These are phyloP conservation scores for Rhodotorula sp. DNA, from an alignment of 1,284 basidiomycete species.

Conservation along the genomic window DNA sequence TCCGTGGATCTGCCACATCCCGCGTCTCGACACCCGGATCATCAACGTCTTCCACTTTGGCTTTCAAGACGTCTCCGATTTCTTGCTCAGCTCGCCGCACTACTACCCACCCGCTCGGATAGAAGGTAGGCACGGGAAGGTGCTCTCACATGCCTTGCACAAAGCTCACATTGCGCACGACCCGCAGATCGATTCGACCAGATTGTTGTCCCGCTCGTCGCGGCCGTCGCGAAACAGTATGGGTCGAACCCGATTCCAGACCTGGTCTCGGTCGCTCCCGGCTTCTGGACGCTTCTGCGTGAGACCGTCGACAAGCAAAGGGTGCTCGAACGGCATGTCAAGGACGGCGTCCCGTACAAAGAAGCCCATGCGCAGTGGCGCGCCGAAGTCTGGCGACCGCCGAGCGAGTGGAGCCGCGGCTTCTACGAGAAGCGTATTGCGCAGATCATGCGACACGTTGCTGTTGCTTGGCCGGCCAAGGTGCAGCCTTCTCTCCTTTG, in stretches of 20 bases:
- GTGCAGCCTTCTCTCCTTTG: slow-evolving; percentile 25
- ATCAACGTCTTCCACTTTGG: slow-evolving; percentile 37
- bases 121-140: slow-evolving; percentile 14
- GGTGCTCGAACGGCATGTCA: background rate
- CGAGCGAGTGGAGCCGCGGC: slow-evolving; percentile 1
- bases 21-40: slow-evolving; percentile 20
- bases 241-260: slow-evolving; percentile 19
- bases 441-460: slow-evolving; percentile 18
- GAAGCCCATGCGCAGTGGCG: slow-evolving; percentile 8
- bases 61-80: slow-evolving; percentile 10
- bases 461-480: slow-evolving; percentile 18
- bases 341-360: background rate
- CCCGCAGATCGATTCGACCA: slow-evolving; percentile 33
- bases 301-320: slow-evolving; percentile 23
- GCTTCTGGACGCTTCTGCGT: slow-evolving; percentile 30
- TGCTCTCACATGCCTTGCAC: too few species aligned
- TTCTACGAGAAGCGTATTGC: slow-evolving; percentile 19
- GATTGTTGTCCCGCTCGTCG: slow-evolving; percentile 30
- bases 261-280: slow-evolving; percentile 27
- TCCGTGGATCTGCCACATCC: slow-evolving; percentile 32
- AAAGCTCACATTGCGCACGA: background rate
- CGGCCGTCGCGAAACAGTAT: slow-evolving; percentile 8
- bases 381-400: slow-evolving; percentile 12
- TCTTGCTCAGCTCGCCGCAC: slow-evolving; percentile 21
- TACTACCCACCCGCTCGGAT: slow-evolving; percentile 26